Evolutionary conservation across 2,329 filamentous ascomycete species (phyloP), one percentile per base, ranked within the genome.

Genomic region (Neonectria magnoliae): DNA sequence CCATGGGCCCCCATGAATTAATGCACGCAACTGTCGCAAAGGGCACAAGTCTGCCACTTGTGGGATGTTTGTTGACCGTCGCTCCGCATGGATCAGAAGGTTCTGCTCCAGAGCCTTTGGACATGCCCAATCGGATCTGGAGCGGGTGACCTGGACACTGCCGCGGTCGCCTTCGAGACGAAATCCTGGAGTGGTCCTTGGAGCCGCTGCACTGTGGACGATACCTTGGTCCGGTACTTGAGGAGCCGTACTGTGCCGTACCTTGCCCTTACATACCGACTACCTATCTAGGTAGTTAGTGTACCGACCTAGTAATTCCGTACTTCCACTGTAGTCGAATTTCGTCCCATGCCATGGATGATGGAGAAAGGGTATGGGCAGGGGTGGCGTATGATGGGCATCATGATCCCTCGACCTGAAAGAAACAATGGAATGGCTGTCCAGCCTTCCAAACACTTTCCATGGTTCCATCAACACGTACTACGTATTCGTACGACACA

Each of bases 1-100:
- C 52, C 60, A 69, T 71, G 65, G 61, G 56, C 54, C 69, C 69
- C 33, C 62, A 62, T 67, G 53, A 47, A 56, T 72, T 66, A 74
- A 74, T 74, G 72, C 72, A 69, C 69, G 68, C 71, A 72, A 74
- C 68, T 65, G 69, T 68, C 69, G 68, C 71, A 72, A 74, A 67
- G 65, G 70, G 69, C 72, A 74, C 69, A 70, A 71, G 61, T 69
- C 69, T 72, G 63, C 59, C 56, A 57, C 62, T 66, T 64, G 68
- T 73, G 69, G 70, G 61, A 69, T 73, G 72, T 74, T 74, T 74
- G 67, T 62, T 68, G 36, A 62, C 68, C 57, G 48, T 57, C 41
- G 54, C 59, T 62, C 62, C 59, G 55, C 68, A 71, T 72, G 62
- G 68, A 70, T 71, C 65, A 71, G 57, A 65, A 68, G 57, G 69